phyloP scores from a whole-genome alignment of 2,329 filamentous ascomycete genomes.

The Myriosclerotinia curreyana region DNA sequence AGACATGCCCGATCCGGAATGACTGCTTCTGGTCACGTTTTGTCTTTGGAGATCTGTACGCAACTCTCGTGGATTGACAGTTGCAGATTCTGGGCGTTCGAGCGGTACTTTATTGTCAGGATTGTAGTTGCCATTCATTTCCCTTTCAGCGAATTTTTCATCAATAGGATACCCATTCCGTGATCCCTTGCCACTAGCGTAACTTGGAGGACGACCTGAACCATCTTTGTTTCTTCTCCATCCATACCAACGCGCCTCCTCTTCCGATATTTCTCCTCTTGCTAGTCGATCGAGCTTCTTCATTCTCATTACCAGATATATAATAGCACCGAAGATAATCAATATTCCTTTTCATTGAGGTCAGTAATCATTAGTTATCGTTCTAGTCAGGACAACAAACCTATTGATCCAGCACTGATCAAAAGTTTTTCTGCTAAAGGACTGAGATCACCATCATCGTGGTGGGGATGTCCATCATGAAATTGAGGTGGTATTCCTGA shows the following conservation, averaged over 20 bases:
- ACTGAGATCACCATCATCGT: constrained; percentile 26
- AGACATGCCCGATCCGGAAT: constrained; percentile 7
- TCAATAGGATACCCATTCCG: constrained; percentile 13
- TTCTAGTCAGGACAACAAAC: constrained; percentile 23
- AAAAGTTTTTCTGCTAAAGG: constrained; percentile 33
- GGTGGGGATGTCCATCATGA: neutral
- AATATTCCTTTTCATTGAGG: constrained; percentile 32
- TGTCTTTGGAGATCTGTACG: constrained; percentile 20
- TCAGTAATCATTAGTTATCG: constrained; percentile 1
- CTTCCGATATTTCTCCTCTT: constrained; percentile 30
- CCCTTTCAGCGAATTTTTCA: constrained; percentile 15
- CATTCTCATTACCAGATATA: constrained; percentile 34
- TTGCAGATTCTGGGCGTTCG: constrained; percentile 8
- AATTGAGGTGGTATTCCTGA: neutral
- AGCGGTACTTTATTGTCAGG: constrained; percentile 9
- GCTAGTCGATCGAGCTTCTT: constrained; percentile 31
- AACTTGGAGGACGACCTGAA: constrained; percentile 21
- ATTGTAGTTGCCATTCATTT: constrained; percentile 11
- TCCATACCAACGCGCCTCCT: constrained; percentile 31
- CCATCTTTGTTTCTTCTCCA: constrained; percentile 28
- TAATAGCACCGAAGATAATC: constrained; percentile 32
- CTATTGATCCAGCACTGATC: constrained; percentile 36
- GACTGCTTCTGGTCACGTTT: constrained; percentile 9
- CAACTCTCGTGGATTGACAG: constrained; percentile 4
- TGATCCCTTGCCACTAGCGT: constrained; percentile 11